Conservation (phyloP, 2,329 filamentous ascomycete genomes). For the Sclerotinia subarctica region DNA sequence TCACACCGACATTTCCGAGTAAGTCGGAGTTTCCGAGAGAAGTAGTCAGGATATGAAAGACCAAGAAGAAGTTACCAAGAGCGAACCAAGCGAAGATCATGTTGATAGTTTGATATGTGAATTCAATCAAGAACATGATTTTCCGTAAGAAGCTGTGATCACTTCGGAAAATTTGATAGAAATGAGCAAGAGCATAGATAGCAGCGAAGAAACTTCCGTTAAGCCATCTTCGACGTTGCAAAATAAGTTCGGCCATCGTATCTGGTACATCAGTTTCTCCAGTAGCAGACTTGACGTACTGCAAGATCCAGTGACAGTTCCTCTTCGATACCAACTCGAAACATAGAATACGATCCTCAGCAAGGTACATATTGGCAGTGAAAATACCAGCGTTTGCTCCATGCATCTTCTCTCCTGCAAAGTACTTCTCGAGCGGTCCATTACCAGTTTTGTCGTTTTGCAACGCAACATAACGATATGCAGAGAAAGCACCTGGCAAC, state of each 20-base stretch:
- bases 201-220: constrained; percentile 99
- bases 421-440: constrained; percentile 94
- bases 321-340: constrained; percentile 96
- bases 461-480: constrained; percentile 91
- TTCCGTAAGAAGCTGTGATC: constrained; percentile 90
- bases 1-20: constrained; percentile 71
- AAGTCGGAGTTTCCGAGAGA: constrained; percentile 69
- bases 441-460: constrained; percentile 97
- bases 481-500: constrained; percentile 87
- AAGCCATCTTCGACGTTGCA: constrained; percentile 92
- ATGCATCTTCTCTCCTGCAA: constrained; percentile 97
- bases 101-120: constrained; percentile 89
- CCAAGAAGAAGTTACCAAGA: constrained; percentile 97
- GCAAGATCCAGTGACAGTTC: constrained; percentile 92
- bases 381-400: constrained; percentile 96
- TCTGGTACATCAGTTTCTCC: constrained; percentile 98
- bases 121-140: constrained; percentile 88
- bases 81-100: constrained; percentile 98
- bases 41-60: constrained; percentile 96
- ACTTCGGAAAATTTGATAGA: constrained; percentile 85
- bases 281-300: constrained; percentile 94
- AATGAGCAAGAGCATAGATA: constrained; percentile 95
- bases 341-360: constrained; percentile 85
- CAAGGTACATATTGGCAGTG: constrained; percentile 93
- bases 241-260: constrained; percentile 92